phyloP scores from a whole-genome alignment of 768 basidiomycete genomes.

The Collybiopsis luxurians region DNA sequence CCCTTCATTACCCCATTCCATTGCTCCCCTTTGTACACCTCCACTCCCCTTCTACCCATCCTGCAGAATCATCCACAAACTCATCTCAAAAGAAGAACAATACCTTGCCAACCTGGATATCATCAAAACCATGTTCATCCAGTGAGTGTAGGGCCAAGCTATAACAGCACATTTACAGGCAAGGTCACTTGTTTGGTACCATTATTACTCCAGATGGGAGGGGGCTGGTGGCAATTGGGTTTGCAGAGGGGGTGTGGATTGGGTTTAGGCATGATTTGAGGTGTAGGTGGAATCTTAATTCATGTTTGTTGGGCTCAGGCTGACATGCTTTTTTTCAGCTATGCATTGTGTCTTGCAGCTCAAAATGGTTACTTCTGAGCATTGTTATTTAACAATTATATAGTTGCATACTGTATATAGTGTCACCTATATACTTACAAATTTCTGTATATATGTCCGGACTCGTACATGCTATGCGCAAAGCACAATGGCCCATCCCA shows the following conservation, averaged over 20 bases:
- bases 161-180: slow-evolving; percentile 53
- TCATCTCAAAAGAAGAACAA: slow-evolving; percentile 86
- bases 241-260: slow-evolving; percentile 97
- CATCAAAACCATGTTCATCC: slow-evolving; percentile 65
- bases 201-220: slow-evolving; percentile 78
- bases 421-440: too few relatives aligned
- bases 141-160: slow-evolving; percentile 40
- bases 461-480: too few relatives aligned
- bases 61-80: slow-evolving; percentile 74
- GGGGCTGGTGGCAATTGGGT: slow-evolving; percentile 88
- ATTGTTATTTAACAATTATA: too few relatives aligned
- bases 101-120: slow-evolving; percentile 86
- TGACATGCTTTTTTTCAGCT: slow-evolving; percentile 40
- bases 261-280: slow-evolving; percentile 85
- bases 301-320: not conserved
- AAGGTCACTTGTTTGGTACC: slow-evolving; percentile 76
- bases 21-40: not conserved
- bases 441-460: too few relatives aligned
- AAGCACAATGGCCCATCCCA: too few relatives aligned
- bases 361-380: slow-evolving; percentile 88
- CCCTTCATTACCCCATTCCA: not conserved
- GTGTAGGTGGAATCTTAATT: slow-evolving; percentile 47
- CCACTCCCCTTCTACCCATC: not conserved
- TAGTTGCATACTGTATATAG: too few relatives aligned
- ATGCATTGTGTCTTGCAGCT: slow-evolving; percentile 92